phyloP scores from a whole-genome alignment of 305 asterid species.

The Fraxinus sp. region DNA sequence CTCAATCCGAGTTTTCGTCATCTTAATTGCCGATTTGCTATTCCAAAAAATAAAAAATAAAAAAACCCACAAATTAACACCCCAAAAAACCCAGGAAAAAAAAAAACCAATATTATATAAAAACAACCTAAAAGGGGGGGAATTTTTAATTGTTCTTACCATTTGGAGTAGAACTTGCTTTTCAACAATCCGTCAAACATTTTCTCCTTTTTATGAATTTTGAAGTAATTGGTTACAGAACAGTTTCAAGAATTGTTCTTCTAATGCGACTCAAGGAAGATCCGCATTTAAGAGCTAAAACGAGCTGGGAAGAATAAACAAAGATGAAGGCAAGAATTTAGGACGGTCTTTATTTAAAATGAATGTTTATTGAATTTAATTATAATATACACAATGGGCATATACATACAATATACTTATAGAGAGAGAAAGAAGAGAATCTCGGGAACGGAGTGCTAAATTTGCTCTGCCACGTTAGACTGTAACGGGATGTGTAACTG shows the following conservation, averaged over 20 bases:
- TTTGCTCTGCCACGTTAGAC: constrained; percentile 32
- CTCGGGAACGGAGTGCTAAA: constrained; percentile 21
- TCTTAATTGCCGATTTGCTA: constrained; percentile 72
- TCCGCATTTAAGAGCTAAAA: constrained; percentile 30
- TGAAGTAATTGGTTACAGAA: constrained; percentile 12
- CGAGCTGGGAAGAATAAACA: constrained; percentile 37
- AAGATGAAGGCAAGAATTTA: constrained; percentile 27
- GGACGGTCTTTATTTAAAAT: background rate
- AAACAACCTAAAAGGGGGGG: background rate
- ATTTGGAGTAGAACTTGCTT: constrained; percentile 67
- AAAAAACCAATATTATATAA: background rate
- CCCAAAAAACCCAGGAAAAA: background rate
- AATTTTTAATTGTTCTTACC: constrained; percentile 39
- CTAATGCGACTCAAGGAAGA: constrained; percentile 33
- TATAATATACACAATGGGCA: background rate
- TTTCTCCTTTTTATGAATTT: constrained; percentile 12
- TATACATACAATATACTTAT: background rate
- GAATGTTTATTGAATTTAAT: constrained; percentile 9
- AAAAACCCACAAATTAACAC: background rate
- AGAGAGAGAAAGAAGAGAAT: constrained; percentile 21
- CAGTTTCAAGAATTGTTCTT: constrained; percentile 18
- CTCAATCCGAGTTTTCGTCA: constrained; percentile 57
- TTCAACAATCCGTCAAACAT: constrained; percentile 73
- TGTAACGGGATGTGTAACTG: constrained; percentile 24
- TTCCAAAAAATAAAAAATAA: background rate